Percentiles rank a stretch among this genome's conserved stretches.
phyloP scores from a whole-genome alignment of 208 protist species.

The Wallacemonas sp. region DNA sequence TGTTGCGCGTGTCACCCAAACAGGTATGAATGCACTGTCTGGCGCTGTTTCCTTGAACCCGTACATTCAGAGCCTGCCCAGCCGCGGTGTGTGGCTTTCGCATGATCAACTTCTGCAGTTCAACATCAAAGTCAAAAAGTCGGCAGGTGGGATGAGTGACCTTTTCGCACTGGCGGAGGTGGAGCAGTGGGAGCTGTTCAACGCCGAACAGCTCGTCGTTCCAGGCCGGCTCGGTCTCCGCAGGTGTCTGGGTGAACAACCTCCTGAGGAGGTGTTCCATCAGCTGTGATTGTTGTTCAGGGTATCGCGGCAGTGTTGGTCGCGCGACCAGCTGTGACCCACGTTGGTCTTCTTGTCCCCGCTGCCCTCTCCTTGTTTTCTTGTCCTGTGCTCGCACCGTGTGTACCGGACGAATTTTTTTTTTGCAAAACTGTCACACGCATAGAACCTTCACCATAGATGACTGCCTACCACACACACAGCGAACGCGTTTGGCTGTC shows the following conservation, averaged over 20 bases:
- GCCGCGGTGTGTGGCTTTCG: conserved; percentile 81
- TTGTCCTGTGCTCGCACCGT: too few relatives aligned
- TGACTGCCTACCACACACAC: not conserved
- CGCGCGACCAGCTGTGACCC: too few relatives aligned
- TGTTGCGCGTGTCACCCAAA: not conserved
- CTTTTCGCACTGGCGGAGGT: conserved; percentile 68
- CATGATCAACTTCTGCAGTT: conserved; percentile 78
- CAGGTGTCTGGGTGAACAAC: not conserved
- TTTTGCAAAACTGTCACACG: not conserved
- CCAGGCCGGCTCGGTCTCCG: conserved; percentile 75
- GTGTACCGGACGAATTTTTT: too few relatives aligned
- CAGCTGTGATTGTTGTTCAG: not conserved
- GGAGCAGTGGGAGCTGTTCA: conserved; percentile 86
- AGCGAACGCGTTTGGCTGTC: too few relatives aligned
- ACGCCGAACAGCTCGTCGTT: conserved; percentile 81
- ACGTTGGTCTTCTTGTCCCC: too few relatives aligned
- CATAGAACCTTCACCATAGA: not conserved
- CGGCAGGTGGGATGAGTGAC: conserved; percentile 8
- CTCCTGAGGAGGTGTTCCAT: conserved; percentile 20
- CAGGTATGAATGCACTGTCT: conserved; percentile 84
- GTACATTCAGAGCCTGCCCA: conserved; percentile 60
- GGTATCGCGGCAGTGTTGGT: too few relatives aligned
- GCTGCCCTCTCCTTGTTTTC: too few relatives aligned
- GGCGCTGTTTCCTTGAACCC: conserved; percentile 65
- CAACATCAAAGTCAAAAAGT: conserved; percentile 37